Evolutionary conservation across 2,329 filamentous ascomycete species (phyloP), one percentile per base, ranked within the genome.

Genomic region (Monosporascus ibericus): DNA sequence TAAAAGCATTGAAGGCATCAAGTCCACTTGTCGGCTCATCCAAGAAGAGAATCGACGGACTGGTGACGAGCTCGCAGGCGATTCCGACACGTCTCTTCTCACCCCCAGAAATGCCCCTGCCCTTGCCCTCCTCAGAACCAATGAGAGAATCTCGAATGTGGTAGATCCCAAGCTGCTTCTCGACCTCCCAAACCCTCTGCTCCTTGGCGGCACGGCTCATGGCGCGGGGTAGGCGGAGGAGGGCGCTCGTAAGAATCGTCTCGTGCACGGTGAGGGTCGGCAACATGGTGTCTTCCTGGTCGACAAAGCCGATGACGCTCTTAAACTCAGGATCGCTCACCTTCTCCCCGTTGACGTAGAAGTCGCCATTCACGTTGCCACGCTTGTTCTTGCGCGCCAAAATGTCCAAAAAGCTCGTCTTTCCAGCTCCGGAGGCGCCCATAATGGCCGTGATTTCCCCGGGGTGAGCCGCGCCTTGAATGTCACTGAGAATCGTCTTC

Each of bases 361-460:
- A 95, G 54, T 92, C 82, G 20, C 95, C 95, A 8, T 79, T 75
- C 0, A 88, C 82, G 2, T 77, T 70, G 39, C 94, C 95, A 36
- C 91, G 85, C 73, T 99, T 99, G 72, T 97, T 97, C 77, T 97
- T 99, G 57, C 92, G 85, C 8, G 94, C 94, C 47, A 99, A 76
- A 54, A 99, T 96, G 66, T 99, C 94, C 44, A 99, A 76, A 70
- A 99, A 97, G 0, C 91, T 96, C 0, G 94, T 99, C 73, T 99
- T 99, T 54, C 94, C 94, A 42, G 94, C 95, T 30, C 94, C 94
- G 1, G 94, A 99, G 7, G 94, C 92, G 52, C 94, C 94, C 92
- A 99, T 99, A 63, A 99, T 95, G 8, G 94, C 94, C 59, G 92
- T 90, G 7, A 97, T 83, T 68, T 99, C 91, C n/a, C 95, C 95